Base-by-base conservation (phyloP, 352 stramenopile species). In the Pythium sukuiense region DNA sequence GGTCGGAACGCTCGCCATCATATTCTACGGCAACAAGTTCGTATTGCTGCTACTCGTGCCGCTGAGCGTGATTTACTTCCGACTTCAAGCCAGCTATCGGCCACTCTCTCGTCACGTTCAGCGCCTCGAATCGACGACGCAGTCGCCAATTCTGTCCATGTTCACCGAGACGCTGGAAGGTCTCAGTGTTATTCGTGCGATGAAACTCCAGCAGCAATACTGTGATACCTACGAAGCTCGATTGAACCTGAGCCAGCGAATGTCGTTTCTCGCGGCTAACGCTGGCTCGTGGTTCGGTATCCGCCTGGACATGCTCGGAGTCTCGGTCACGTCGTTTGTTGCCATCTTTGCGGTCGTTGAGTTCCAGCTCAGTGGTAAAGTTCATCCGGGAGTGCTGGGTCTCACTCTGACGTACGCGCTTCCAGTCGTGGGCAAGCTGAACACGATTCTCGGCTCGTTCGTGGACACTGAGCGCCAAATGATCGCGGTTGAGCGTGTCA, bases 351-450 rank as follows among this genome's bases (percentile, higher is more conserved):
- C 89, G 7, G 88, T 97, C 8, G 61, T 78, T 7, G 79, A 93
- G 18, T 92, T 88, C 41, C 71, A 90, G 9, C 2, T 83, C 13
- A 84, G 70, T 20, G 76, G 74, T 5, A 58, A 52, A 2, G 75
- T 96, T 26, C 86, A 87, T 41, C 77, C 89, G 12, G 88, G 88
- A 1, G 76, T 95, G 0, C 65, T 96, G 0, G 92, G 90, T 1
- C 74, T 98, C n/a, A 96, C 89, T 26, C 78, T 98, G n/a, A 95
- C 86, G 33, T 98, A 98, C 53, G 85, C 92, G 13, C 71, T 96
- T 20, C 89, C 89, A 0, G 88, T 98, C 49, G 88, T 97, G 6
- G 81, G 80, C 8, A 96, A 95, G 56, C 67, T 96, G n/a, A 97
- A 96, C 48, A 78, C 83, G 0, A 80, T 95, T 18, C 71, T 97